Evolutionary conservation across 768 basidiomycete species (phyloP), one percentile per base, ranked within the genome.

Genomic region (Lactarius evosmus): DNA sequence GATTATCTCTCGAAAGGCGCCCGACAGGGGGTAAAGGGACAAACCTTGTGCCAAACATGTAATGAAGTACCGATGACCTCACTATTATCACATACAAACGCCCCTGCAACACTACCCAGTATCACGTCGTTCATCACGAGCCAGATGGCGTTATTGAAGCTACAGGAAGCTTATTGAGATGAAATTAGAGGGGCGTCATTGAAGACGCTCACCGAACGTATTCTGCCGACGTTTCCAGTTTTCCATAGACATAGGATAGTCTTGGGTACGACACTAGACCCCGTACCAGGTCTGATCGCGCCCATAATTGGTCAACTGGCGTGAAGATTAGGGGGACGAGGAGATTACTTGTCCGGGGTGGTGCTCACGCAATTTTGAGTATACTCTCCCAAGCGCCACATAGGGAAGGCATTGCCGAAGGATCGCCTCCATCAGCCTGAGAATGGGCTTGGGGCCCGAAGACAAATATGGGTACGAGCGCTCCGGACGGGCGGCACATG

Each of bases 71-170:
- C 81, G 1, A 94, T 73, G 2, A 76, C 60, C 1, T 72, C 61
- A n/a, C 78, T 73, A 69, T 93, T 89, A 57, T 92, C 88, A 58
- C 79, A 81, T 1, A 97, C 70, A 70, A 94, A 85, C 1, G 85
- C 75, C 1, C 89, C 86, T 33, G 91, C 76, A 0, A 88, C 87
- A 46, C 83, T 74, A 0, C 96, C 96, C 32, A 97, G 79, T 30
- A 93, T 93, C 30, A 95, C 73, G 71, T 98, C 96, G 74, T 98
- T 98, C 69, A 93, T 72, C 32, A 95, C 82, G 2, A 96, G 78
- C 96, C 96, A 98, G 2, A 96, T 79, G 33, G 84, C 86, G 70
- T 95, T 97, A 78, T 92, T 95, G 73, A 96, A 95, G 57, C 92
- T 95, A 57, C 27, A 46, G 32, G 52, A 17, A 59, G 14, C 25